Evolutionary conservation across 345 rosid species (phyloP).

Genomic region (Arabidopsis suecica): DNA sequence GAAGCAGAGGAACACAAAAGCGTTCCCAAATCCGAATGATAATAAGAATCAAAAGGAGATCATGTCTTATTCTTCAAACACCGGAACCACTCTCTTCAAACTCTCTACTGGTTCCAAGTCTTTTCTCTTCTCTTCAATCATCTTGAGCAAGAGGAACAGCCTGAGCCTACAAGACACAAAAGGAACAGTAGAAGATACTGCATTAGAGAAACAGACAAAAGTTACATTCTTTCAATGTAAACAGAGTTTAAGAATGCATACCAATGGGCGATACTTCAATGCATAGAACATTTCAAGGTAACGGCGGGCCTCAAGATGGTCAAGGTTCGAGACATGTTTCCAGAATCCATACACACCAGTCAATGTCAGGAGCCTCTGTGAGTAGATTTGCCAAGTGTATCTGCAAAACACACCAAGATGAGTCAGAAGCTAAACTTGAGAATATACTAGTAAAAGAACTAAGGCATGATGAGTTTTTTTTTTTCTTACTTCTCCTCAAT

Average conservation of each 20-base stretch:
- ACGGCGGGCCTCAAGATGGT: conserved; percentile 81
- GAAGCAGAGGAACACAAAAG: conserved; percentile 40
- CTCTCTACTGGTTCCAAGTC: conserved; percentile 28
- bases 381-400: conserved; percentile 91
- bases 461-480: conserved; percentile 2
- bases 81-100: conserved; percentile 22
- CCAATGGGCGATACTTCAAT: conserved; percentile 83
- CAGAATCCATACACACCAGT: conserved; percentile 96
- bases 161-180: conserved; percentile 36
- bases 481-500: conserved; percentile 74
- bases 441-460: not conserved
- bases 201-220: conserved; percentile 11
- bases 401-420: conserved; percentile 43
- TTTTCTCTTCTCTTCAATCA: conserved; percentile 31
- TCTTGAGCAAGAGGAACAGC: conserved; percentile 48
- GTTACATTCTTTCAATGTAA: not conserved
- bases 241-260: conserved; percentile 34
- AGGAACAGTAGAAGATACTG: not conserved
- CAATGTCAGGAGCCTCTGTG: conserved; percentile 82
- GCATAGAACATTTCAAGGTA: conserved; percentile 97
- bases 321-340: conserved; percentile 96
- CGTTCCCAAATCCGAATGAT: conserved; percentile 15
- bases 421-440: conserved; percentile 10
- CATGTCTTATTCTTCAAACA: conserved; percentile 34
- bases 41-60: conserved; percentile 40